These are phyloP conservation scores for Alternaria angustiovoidea DNA, from an alignment of 2,329 filamentous ascomycete genomes.

Conservation along the genomic window DNA sequence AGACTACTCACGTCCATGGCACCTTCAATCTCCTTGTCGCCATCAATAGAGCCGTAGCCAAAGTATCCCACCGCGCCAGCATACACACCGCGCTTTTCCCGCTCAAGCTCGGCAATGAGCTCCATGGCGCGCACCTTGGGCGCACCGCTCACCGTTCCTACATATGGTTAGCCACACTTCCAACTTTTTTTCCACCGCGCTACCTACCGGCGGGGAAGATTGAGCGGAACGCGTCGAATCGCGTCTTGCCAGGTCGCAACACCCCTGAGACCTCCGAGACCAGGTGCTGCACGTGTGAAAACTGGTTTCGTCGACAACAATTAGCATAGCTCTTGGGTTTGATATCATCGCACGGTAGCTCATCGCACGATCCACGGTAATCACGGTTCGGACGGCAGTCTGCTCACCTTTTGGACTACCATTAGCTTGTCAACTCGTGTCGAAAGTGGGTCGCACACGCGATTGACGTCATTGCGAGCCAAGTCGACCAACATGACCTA, in stretches of 20 bases:
- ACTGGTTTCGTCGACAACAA: constrained; percentile 56
- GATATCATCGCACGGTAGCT: background rate
- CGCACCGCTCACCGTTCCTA: constrained; percentile 83
- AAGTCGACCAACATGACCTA: constrained; percentile 98
- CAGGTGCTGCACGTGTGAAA: constrained; percentile 96
- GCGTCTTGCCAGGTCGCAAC: constrained; percentile 81
- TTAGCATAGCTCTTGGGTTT: constrained; percentile 14
- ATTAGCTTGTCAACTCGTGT: constrained; percentile 93
- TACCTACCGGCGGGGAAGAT: constrained; percentile 87
- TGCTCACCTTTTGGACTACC: constrained; percentile 62
- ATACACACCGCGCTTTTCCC: constrained; percentile 93
- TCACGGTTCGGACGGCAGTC: constrained; percentile 15
- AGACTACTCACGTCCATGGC: constrained; percentile 74
- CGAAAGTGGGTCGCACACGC: constrained; percentile 88
- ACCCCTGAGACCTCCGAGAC: constrained; percentile 94
- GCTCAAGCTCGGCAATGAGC: constrained; percentile 91
- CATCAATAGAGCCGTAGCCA: constrained; percentile 78
- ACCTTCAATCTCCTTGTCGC: constrained; percentile 71
- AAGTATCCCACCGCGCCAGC: constrained; percentile 97
- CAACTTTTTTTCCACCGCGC: constrained; percentile 17
- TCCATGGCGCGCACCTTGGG: constrained; percentile 98
- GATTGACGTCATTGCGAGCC: constrained; percentile 94
- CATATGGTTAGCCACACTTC: constrained; percentile 19
- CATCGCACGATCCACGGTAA: constrained; percentile 10
- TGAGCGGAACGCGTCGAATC: constrained; percentile 94